Percentiles rank a stretch among this genome's conserved stretches.
Evolutionary conservation across 2,329 filamentous ascomycete species (phyloP).

Genomic region (Fusarium veterinarium): DNA sequence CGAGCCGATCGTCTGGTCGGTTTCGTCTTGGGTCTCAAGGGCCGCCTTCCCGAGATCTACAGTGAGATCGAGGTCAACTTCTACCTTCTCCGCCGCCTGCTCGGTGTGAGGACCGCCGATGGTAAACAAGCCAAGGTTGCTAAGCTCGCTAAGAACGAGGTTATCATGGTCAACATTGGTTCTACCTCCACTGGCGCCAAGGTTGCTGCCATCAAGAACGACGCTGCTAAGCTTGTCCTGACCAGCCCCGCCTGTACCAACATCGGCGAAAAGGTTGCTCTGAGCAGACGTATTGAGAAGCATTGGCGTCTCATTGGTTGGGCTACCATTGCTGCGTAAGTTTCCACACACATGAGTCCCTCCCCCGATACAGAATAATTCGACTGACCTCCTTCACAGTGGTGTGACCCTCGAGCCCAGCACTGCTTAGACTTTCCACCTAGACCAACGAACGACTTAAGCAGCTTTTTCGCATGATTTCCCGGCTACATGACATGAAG

Average conservation of each 20-base stretch:
- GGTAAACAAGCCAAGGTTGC: constrained; percentile 99
- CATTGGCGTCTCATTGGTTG: constrained; percentile 97
- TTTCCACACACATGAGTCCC: constrained; percentile 33
- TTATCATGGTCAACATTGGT: constrained; percentile 99
- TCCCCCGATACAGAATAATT: not conserved
- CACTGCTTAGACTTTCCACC: constrained; percentile 52
- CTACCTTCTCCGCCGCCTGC: constrained; percentile 91
- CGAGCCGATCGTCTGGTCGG: constrained; percentile 98
- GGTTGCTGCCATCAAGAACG: constrained; percentile 95
- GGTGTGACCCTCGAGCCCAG: constrained; percentile 67
- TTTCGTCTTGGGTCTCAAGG: constrained; percentile 95
- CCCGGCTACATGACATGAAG: constrained; percentile 34
- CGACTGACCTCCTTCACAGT: constrained; percentile 48
- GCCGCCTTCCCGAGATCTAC: constrained; percentile 95
- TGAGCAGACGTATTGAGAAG: constrained; percentile 97
- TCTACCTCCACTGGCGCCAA: constrained; percentile 97
- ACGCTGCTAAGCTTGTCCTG: constrained; percentile 93
- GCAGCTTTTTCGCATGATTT: constrained; percentile 39
- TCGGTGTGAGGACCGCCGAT: constrained; percentile 97
- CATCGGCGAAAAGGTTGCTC: constrained; percentile 96
- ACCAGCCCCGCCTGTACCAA: constrained; percentile 97
- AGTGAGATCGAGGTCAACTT: constrained; percentile 99
- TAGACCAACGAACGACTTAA: constrained; percentile 31
- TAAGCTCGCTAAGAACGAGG: constrained; percentile 97
- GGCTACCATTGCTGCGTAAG: constrained; percentile 81